Conservation (phyloP, 805 yeast species). For the Candida wancherniae region DNA sequence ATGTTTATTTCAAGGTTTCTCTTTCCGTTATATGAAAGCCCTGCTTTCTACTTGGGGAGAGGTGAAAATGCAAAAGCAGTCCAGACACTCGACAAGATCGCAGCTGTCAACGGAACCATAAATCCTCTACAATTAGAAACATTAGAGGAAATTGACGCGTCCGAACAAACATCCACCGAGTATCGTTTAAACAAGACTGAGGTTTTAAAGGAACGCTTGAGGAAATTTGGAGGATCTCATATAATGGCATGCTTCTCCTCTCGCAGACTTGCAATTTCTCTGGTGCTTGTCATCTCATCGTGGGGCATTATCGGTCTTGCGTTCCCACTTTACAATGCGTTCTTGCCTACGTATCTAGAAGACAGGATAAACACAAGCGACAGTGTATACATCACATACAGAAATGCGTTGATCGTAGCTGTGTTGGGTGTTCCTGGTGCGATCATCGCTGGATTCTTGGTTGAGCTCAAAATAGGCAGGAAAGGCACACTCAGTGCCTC, state of each 20-base stretch:
- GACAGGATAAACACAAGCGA: slow-evolving; percentile 30
- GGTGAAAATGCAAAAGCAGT: slow-evolving; percentile 50
- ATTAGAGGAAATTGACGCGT: slow-evolving; percentile 40
- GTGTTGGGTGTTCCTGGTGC: slow-evolving; percentile 15
- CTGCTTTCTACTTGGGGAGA: slow-evolving; percentile 48
- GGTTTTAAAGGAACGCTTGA: slow-evolving; percentile 5
- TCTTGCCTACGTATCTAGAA: slow-evolving; percentile 38
- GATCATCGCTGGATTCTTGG: slow-evolving; percentile 12
- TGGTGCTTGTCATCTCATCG: slow-evolving; percentile 37
- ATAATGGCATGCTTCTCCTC: slow-evolving; percentile 45
- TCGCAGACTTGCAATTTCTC: slow-evolving; percentile 40
- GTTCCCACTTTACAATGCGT: slow-evolving; percentile 17
- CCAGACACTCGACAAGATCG: slow-evolving; percentile 39
- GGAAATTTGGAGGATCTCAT: slow-evolving; percentile 31
- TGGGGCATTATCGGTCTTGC: slow-evolving; percentile 46
- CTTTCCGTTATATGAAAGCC: slow-evolving; percentile 48
- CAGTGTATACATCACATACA: slow-evolving; percentile 26
- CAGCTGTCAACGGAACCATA: slow-evolving; percentile 40
- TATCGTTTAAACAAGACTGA: slow-evolving; percentile 4
- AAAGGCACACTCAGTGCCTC: slow-evolving; percentile 34
- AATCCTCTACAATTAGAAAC: slow-evolving; percentile 44
- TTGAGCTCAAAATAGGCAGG: slow-evolving; percentile 14
- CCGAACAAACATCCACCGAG: slow-evolving; percentile 15
- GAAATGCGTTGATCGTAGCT: slow-evolving; percentile 15
- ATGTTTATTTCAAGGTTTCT: slow-evolving; percentile 31